Base-by-base conservation (phyloP, 768 basidiomycete species). In the Tylopilus plumbeoviolaceoides region DNA sequence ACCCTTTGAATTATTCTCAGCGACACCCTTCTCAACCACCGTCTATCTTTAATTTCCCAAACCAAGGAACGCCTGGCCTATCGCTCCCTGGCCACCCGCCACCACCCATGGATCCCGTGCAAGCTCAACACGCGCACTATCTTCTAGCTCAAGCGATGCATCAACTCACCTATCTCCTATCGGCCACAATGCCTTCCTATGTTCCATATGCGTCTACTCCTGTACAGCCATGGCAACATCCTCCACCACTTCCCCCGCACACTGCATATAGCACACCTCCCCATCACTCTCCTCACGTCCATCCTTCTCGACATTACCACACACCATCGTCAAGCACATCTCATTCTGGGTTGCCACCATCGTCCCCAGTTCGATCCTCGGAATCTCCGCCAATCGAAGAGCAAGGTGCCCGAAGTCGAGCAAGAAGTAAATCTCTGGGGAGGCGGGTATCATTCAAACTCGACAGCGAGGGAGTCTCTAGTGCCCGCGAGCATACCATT, bases 361-460 rank as follows among this genome's bases (percentile, higher is more conserved):
- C 78, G 40, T 79, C 81, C 4, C 77, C 81, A 3, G 68, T 75
- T 50, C 61, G 50, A 12, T 59, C 58, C n/a, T 72, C 72, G 1
- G 72, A 74, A 4, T 70, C 77, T 25, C 72, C 78, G 18, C 45
- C 68, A 43, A 56, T 63, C 15, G 63, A 57, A 48, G 65, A 58
- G 41, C 64, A 55, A 27, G 71, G 70, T 50, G 71, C 75, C 0
- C 57, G 75, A 25, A 55, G 54, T 56, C 78, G 78, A 23, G 66
- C 70, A 27, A 72, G 79, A 47, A 82, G 83, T 65, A 74, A 68
- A 45, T 81, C 83, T 18, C 67, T 77, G 28, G 82, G 79, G 9
- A 74, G 83, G 53, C 72, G 72, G 21, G 83, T 85, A 2, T 82
- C 83, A 11, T 86, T 86, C 62, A 71, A 66, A 53, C 58, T 81